phyloP scores from a whole-genome alignment of 495 filamentous ascomycete species.

The Penicillium pancosmium region DNA sequence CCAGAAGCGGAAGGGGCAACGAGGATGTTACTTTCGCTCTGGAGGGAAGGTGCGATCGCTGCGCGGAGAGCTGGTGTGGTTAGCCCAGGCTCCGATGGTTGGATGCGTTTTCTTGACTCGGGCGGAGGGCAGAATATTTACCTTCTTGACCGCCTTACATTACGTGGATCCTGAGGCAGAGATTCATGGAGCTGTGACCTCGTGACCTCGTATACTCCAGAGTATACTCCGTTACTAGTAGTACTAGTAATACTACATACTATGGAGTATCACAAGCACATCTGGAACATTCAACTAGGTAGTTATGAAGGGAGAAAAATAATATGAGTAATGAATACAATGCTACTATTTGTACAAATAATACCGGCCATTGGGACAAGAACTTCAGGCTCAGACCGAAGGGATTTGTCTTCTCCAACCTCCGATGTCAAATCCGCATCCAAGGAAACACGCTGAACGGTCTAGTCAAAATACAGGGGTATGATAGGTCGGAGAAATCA shows the following conservation, averaged over 20 bases:
- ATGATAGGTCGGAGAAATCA: conserved; percentile 10
- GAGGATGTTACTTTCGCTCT: not conserved
- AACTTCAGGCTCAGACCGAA: conserved; percentile 3
- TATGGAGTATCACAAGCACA: not conserved
- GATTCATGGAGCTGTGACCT: not conserved
- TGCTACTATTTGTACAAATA: conserved; percentile 32
- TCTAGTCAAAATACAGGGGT: conserved; percentile 6
- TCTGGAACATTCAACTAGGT: not conserved
- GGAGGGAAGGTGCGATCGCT: conserved; percentile 1
- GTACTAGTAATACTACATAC: too few species aligned
- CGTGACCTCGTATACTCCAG: not conserved
- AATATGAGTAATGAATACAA: conserved; percentile 11
- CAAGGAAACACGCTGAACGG: conserved; percentile 20
- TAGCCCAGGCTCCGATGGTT: too few species aligned
- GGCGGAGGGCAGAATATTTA: not conserved
- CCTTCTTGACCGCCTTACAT: not conserved
- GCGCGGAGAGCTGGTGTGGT: not conserved
- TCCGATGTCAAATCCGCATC: conserved; percentile 9
- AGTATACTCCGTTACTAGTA: too few species aligned
- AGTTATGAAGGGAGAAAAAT: not conserved
- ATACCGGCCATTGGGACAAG: conserved; percentile 15
- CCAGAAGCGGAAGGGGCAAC: not conserved
- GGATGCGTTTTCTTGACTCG: too few species aligned
- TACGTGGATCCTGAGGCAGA: not conserved
- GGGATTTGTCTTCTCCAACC: conserved; percentile 6